Percentiles rank a stretch among this genome's conserved stretches.
phyloP scores from a whole-genome alignment of 2,329 filamentous ascomycete genomes.

The Macrophomina pseudophaseolina region DNA sequence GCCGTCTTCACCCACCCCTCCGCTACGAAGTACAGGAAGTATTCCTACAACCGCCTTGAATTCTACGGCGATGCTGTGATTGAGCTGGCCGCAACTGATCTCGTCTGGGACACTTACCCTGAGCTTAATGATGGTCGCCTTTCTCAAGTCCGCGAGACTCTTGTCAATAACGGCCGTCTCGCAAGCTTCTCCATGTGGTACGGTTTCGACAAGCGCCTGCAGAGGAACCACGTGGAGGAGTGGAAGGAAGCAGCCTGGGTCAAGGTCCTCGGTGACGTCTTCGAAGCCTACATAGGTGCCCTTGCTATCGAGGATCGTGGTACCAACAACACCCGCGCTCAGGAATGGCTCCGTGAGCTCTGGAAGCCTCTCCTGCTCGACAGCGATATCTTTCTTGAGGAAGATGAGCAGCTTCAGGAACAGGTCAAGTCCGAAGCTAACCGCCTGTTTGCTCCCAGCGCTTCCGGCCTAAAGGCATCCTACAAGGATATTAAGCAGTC shows the following conservation, averaged over 20 bases:
- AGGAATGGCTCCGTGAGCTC: conserved; percentile 74
- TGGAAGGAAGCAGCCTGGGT: no score
- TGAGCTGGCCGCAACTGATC: conserved; percentile 73
- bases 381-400: not conserved
- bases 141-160: conserved; percentile 75
- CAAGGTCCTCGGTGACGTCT: conserved; percentile 84
- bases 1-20: conserved; percentile 69
- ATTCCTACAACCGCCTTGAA: conserved; percentile 78
- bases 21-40: conserved; percentile 27
- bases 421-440: conserved; percentile 15
- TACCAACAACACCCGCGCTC: conserved; percentile 61
- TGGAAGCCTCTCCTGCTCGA: conserved; percentile 70
- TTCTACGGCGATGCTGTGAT: conserved; percentile 89
- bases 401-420: not conserved
- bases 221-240: no score
- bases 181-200: conserved; percentile 73
- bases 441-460: conserved; percentile 33
- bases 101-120: conserved; percentile 64
- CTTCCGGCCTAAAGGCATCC: conserved; percentile 9
- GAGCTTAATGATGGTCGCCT: conserved; percentile 62
- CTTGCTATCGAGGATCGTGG: conserved; percentile 61
- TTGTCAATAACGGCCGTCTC: conserved; percentile 82
- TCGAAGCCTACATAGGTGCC: conserved; percentile 88
- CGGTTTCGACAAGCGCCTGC: conserved; percentile 64
- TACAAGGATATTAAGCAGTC: not conserved